A percentile compares a stretch with the other conserved stretches of the same genome.
Conservation (phyloP, 345 rosid species). For the Iberis pinnata region DNA sequence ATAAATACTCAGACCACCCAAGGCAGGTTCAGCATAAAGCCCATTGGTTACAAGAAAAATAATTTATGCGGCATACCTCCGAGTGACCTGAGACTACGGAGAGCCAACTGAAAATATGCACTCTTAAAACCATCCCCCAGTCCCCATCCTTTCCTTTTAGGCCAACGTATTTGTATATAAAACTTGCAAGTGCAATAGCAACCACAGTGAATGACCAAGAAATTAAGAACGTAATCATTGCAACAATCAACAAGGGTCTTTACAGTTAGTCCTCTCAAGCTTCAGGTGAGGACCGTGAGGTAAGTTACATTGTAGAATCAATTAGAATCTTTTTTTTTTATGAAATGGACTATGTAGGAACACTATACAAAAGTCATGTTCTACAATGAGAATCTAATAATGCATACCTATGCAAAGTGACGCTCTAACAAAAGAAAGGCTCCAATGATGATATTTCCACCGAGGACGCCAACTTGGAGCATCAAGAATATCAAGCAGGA, state of each 20-base stretch:
- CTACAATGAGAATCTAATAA: slow-evolving; percentile 5
- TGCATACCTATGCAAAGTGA: slow-evolving; percentile 69
- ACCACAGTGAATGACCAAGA: slow-evolving; percentile 95
- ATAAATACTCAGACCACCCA: slow-evolving; percentile 3
- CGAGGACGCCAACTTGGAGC: slow-evolving; percentile 99
- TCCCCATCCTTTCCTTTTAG: slow-evolving; percentile 98
- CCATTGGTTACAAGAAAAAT: too few species aligned
- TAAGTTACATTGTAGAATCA: slow-evolving; percentile 5
- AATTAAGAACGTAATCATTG: slow-evolving; percentile 99
- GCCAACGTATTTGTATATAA: slow-evolving; percentile 94
- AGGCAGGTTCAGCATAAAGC: neutral
- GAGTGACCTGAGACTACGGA: slow-evolving; percentile 94
- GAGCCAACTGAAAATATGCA: slow-evolving; percentile 98
- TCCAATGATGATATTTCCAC: slow-evolving; percentile 99
- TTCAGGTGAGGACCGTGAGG: slow-evolving; percentile 1
- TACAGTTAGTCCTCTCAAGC: slow-evolving; percentile 14
- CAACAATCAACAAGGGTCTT: slow-evolving; percentile 30
- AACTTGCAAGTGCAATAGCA: slow-evolving; percentile 92
- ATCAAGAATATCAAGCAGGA: slow-evolving; percentile 97
- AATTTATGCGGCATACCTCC: slow-evolving; percentile 52
- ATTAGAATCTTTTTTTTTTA: too few species aligned
- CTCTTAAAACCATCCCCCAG: slow-evolving; percentile 99
- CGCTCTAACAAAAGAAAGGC: slow-evolving; percentile 92
- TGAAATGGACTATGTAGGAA: slow-evolving; percentile 5
- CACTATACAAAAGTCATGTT: neutral